phyloP scores from a whole-genome alignment of 2,329 filamentous ascomycete species.

The Diaporthe aspalathi region DNA sequence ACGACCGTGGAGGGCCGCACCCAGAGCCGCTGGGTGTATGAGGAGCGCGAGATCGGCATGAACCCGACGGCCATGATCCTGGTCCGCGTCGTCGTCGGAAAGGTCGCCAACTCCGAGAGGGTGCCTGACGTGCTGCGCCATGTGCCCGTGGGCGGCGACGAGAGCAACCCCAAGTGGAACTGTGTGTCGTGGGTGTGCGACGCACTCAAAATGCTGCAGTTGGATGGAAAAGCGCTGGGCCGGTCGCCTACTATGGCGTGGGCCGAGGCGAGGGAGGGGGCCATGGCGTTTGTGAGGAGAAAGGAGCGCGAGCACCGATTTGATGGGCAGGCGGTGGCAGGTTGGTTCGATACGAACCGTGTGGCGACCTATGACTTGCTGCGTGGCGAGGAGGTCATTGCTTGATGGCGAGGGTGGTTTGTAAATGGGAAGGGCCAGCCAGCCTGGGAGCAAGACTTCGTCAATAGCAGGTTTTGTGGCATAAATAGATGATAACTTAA shows the following conservation, averaged over 20 bases:
- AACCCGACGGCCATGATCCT: slow-evolving; percentile 34
- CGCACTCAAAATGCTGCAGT: slow-evolving; percentile 2
- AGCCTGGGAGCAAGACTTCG: neutral
- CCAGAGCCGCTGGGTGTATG: slow-evolving; percentile 10
- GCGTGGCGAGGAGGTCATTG: neutral
- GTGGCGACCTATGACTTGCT: slow-evolving; percentile 21
- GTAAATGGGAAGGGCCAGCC: no score
- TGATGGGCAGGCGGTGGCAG: slow-evolving; percentile 8
- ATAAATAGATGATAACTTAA: neutral
- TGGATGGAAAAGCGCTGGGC: neutral
- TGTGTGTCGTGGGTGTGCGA: slow-evolving; percentile 23
- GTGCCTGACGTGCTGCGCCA: neutral
- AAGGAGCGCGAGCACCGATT: slow-evolving; percentile 28
- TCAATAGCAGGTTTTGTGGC: neutral
- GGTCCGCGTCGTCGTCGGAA: slow-evolving; percentile 22
- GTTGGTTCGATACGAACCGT: slow-evolving; percentile 14
- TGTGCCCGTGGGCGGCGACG: neutral
- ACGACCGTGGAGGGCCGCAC: slow-evolving; percentile 7
- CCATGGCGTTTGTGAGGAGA: neutral
- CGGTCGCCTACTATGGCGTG: neutral
- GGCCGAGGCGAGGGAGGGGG: neutral
- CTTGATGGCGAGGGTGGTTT: neutral
- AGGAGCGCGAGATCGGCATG: slow-evolving; percentile 32
- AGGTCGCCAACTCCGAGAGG: neutral
- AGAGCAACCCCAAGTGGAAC: slow-evolving; percentile 28